Evolutionary conservation across 164 flowering plant genomes (phyloP), one percentile per base, ranked within the genome.

Genomic region (Magnolia kwangsiensis): DNA sequence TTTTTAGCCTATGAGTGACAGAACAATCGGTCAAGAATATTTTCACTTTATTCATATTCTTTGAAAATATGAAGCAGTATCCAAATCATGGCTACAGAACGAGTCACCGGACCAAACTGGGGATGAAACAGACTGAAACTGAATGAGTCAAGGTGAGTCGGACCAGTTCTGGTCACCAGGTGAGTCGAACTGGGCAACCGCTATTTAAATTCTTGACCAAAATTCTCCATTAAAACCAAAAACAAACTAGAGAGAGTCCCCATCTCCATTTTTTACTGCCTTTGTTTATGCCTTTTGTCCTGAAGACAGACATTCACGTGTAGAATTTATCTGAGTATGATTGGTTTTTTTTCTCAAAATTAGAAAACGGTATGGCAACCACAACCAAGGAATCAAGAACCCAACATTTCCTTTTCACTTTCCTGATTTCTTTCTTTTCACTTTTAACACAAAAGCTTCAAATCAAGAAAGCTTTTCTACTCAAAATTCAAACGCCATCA

Each of bases 221-320:
- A 7, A 81, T 67, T 77, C 80, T 61, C 59, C 73, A 78, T 51
- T n/a, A 72, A 71, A 50, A 76, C 63, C 59, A 71, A 37, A 19
- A 63, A 71, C 67, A 45, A 64, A 63, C 45, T 37, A 37, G 45
- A 37, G 45, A 37, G 45, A 37, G 45, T 37, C 4, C 45, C 45
- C 45, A 37, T 37, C 45, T 37, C 45, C 45, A 37, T 37, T 37
- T 37, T 31, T 37, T 37, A 4, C 45, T 37, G 45, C 45, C 7
- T 37, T 37, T 37, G 6, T 37, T 37, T 37, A 37, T 37, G 45
- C 45, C 45, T 37, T 37, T 37, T 37, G 45, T 37, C 45, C 45
- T 0, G 45, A 37, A 37, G 45, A 37, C 45, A 37, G 45, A 37
- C 45, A 37, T 37, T 7, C 45, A 2, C 7, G 7, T 37, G 45